Evolutionary conservation across 352 stramenopile species (phyloP).

Genomic region (Phytophthora litchii): DNA sequence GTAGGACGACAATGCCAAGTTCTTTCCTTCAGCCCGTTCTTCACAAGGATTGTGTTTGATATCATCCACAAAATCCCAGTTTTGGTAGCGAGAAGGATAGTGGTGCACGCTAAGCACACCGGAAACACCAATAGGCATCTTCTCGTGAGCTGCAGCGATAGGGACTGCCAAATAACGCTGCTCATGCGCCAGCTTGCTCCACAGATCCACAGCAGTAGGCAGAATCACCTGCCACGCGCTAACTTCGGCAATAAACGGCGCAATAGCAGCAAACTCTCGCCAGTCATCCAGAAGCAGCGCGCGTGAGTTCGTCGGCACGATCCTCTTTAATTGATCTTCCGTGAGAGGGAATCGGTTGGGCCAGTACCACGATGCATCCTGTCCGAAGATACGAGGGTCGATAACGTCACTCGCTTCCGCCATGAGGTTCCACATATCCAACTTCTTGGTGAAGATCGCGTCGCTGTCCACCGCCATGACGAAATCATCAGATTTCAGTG

Average conservation of each 20-base stretch:
- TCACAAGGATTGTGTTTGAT: conserved; percentile 79
- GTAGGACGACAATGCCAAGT: conserved; percentile 69
- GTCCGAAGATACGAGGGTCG: conserved; percentile 64
- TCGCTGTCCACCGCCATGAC: conserved; percentile 84
- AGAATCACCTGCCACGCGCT: conserved; percentile 54
- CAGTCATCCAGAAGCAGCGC: conserved; percentile 61
- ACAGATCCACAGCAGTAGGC: conserved; percentile 53
- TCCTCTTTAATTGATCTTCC: conserved; percentile 34
- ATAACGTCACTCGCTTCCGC: conserved; percentile 69
- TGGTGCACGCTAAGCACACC: conserved; percentile 78
- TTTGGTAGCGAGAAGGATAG: conserved; percentile 85
- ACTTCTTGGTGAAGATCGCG: conserved; percentile 80
- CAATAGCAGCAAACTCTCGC: conserved; percentile 74
- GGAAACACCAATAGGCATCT: conserved; percentile 60
- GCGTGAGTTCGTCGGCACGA: conserved; percentile 52
- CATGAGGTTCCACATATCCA: conserved; percentile 77
- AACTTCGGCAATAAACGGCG: conserved; percentile 73
- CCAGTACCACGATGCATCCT: conserved; percentile 85
- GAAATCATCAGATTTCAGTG: conserved; percentile 58
- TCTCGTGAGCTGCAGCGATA: conserved; percentile 68
- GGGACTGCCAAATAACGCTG: conserved; percentile 74
- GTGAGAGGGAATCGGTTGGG: conserved; percentile 54
- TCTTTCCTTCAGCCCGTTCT: conserved; percentile 32
- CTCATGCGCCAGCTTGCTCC: conserved; percentile 50
- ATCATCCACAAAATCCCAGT: conserved; percentile 89